phyloP scores from a whole-genome alignment of 331 rosid species.

The Ulmus americana region DNA sequence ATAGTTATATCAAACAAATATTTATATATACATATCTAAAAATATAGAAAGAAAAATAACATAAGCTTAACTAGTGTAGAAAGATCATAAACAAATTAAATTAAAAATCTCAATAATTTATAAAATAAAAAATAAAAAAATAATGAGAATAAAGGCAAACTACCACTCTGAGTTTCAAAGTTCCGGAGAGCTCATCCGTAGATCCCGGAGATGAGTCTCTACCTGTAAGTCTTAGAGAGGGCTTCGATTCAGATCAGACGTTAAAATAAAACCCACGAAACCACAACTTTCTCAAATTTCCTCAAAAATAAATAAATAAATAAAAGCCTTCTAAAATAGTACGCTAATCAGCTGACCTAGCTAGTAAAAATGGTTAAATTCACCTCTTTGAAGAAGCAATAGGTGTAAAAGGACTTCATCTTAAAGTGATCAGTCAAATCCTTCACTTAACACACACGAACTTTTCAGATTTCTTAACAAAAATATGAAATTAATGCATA shows the following conservation, averaged over 20 bases:
- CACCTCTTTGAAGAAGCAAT: background rate
- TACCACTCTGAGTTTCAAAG: background rate
- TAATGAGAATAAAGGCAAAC: background rate
- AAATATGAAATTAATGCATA: no score
- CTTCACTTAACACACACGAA: background rate
- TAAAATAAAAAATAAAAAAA: background rate
- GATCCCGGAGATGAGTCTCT: background rate
- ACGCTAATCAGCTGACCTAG: background rate
- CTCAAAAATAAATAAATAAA: background rate
- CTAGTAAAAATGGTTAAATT: background rate
- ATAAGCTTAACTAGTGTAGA: no score
- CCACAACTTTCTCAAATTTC: background rate
- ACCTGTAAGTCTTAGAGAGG: slow-evolving; percentile 4
- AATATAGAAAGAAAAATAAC: no score
- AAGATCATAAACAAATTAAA: no score
- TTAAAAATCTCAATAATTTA: background rate
- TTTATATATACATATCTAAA: no score
- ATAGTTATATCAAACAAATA: no score
- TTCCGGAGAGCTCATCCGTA: slow-evolving; percentile 1
- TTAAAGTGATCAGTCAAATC: background rate
- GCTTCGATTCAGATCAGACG: background rate
- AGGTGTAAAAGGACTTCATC: background rate
- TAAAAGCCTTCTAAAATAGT: background rate
- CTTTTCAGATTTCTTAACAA: background rate
- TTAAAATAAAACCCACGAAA: background rate